Conservation (phyloP, 108 stramenopile species). For the Schizochytrium sp. region DNA sequence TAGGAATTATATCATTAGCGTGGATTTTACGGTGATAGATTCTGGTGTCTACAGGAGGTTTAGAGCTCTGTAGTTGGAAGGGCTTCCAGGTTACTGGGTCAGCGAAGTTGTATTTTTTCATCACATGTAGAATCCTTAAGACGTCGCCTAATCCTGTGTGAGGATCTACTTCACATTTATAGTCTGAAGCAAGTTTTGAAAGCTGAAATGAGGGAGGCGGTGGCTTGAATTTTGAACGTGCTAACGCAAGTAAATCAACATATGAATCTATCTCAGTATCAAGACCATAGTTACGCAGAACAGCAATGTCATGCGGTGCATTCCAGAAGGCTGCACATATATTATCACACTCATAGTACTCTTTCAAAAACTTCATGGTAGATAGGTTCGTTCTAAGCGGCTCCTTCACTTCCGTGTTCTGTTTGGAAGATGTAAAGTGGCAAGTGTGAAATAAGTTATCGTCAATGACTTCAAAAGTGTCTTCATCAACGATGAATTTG, state of each 20-base stretch:
- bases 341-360: background rate
- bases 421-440: background rate
- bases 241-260: background rate
- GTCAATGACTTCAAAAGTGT: background rate
- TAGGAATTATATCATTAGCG: no score
- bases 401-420: background rate
- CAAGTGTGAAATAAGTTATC: background rate
- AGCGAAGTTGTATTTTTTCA: no score
- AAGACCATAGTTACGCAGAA: background rate
- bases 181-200: no score
- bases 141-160: background rate
- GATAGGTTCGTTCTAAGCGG: background rate
- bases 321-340: background rate
- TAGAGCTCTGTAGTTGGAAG: no score
- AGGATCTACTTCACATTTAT: background rate
- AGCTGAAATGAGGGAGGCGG: no score
- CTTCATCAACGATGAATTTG: background rate
- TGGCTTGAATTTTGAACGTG: background rate
- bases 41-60: no score
- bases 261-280: background rate
- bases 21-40: no score
- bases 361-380: background rate
- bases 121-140: background rate
- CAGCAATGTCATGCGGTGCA: background rate
- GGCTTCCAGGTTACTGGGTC: no score